Evolutionary conservation across 2,329 filamentous ascomycete species (phyloP).

Genomic region (Sporothrix euskadiensis): DNA sequence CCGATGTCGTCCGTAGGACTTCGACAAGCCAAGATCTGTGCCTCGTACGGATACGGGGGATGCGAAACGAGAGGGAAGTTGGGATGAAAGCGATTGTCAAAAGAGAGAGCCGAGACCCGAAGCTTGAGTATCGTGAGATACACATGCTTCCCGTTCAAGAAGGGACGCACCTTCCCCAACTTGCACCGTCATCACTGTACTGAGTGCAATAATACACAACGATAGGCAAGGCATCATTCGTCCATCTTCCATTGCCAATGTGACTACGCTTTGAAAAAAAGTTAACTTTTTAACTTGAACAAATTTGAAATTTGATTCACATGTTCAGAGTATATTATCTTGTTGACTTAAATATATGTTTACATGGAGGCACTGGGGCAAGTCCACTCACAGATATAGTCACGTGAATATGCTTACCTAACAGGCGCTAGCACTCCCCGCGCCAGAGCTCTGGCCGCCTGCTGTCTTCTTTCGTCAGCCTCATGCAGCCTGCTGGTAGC

Average conservation of each 20-base stretch:
- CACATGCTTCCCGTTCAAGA: not conserved
- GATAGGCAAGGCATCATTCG: not conserved
- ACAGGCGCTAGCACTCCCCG: not conserved
- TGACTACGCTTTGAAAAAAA: not conserved
- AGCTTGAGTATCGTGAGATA: not conserved
- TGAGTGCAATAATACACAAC: not conserved
- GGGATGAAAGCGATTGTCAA: not conserved
- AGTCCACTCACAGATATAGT: not conserved
- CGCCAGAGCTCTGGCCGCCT: slow-evolving; percentile 3
- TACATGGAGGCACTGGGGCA: not conserved
- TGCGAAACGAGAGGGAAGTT: not conserved
- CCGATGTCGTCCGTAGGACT: not conserved
- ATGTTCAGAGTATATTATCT: not conserved
- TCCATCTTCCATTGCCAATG: not conserved
- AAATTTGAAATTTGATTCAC: not conserved
- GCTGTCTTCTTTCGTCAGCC: slow-evolving; percentile 32
- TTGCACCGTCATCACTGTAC: not conserved
- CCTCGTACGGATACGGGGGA: not conserved
- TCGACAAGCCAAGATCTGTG: not conserved
- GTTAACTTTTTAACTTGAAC: not conserved
- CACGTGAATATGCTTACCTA: slow-evolving; percentile 18
- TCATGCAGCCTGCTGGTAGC: slow-evolving; percentile 34
- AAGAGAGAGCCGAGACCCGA: not conserved
- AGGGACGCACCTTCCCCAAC: not conserved
- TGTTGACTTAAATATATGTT: slow-evolving; percentile 4